Evolutionary conservation across 345 rosid species (phyloP), one percentile per base, ranked within the genome.

Genomic region (Hypericum androsaemum): DNA sequence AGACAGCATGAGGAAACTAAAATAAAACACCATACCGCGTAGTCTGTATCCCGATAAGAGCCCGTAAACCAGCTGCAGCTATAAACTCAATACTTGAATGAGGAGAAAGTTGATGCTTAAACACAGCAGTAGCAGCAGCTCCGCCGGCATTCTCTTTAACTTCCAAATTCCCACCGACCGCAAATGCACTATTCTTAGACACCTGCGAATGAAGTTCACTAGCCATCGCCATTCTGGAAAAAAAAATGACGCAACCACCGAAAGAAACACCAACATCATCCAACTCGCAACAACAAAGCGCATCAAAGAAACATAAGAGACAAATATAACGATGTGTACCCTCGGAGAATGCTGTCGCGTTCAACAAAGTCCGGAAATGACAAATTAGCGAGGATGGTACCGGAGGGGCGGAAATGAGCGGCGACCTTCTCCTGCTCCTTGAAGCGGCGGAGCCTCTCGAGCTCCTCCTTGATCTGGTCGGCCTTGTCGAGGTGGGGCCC

Each of bases 291-390:
- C 32, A 22, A 22, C 32, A 22, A 22, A 4, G 4, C 32, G 32
- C 32, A 22, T 22, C 32, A 22, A 22, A 4, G 35, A 62, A 43
- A 42, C 17, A 35, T 35, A 16, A 47, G 38, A 41, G 13, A 36
- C n/a, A 37, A 6, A 3, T 7, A 6, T 5, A 9, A 16, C 36
- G 3, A 7, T 12, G 0, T 28, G 5, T 83, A 92, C 97, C 99
- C 92, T 74, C 70, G 67, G 84, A 94, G 77, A 58, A 94, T 67
- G 80, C 97, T 88, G 77, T 85, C 74, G 3, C 99, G 95, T n/a
- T 52, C 78, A 47, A 79, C 62, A 61, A 76, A 79, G 56, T 80
- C 65, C 7, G 99, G 99, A 63, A 86, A 28, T 6, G 96, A 86
- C 47, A 94, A 56, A 41, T 76, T 68, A 57, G 88, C 77, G 49